A percentile compares a stretch with the other conserved stretches of the same genome.
Evolutionary conservation across 192 early-diverging fungal genomes (phyloP).

Genomic region (Thamnidium elegans): DNA sequence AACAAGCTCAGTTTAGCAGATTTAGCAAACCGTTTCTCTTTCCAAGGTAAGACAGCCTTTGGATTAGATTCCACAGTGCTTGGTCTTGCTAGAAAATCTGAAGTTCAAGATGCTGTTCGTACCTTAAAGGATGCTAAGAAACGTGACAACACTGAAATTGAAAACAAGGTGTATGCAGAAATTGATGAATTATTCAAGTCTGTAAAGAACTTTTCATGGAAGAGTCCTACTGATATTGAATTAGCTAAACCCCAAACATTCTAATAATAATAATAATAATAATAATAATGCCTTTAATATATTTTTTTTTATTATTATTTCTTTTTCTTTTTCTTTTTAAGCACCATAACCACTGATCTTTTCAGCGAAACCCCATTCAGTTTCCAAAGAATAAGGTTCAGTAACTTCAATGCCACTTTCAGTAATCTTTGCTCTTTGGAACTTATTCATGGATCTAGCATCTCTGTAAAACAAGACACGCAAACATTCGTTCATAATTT

Average conservation of each 20-base stretch:
- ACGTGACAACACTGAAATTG: conserved; percentile 19
- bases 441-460: conserved; percentile 87
- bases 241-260: neutral
- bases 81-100: conserved; percentile 43
- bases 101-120: conserved; percentile 44
- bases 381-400: conserved; percentile 81
- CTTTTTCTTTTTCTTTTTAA: conserved; percentile 27
- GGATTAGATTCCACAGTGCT: conserved; percentile 46
- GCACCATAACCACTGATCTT: conserved; percentile 71
- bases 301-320: no score
- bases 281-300: no score
- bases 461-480: conserved; percentile 94
- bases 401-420: conserved; percentile 77
- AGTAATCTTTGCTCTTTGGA: conserved; percentile 90
- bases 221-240: conserved; percentile 36
- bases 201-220: conserved; percentile 45
- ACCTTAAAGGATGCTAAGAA: conserved; percentile 35
- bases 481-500: conserved; percentile 86
- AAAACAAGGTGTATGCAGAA: conserved; percentile 30
- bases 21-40: conserved; percentile 53
- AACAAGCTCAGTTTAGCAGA: conserved; percentile 46
- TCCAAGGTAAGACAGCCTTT: conserved; percentile 34
- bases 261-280: no score
- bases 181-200: conserved; percentile 37
- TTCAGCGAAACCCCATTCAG: conserved; percentile 93